Evolutionary conservation across 495 filamentous ascomycete genomes (phyloP).

Genomic region (Penicillium coffeae): DNA sequence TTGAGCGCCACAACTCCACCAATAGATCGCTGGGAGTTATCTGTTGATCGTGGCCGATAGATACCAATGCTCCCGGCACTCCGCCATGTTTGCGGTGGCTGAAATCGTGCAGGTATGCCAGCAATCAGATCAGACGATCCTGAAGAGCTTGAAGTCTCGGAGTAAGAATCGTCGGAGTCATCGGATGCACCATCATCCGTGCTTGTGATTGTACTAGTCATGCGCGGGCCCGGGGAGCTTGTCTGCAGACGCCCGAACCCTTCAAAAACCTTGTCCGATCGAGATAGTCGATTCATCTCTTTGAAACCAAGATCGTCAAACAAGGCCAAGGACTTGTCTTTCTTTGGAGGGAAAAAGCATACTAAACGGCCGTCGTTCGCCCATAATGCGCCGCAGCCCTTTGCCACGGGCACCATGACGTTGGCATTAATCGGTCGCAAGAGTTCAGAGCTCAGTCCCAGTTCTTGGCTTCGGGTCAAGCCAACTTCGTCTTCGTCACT

Average conservation of each 20-base stretch:
- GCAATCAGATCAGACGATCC: slow-evolving; percentile 59
- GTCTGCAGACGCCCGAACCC: slow-evolving; percentile 77
- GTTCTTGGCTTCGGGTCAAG: slow-evolving; percentile 45
- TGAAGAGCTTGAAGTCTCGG: slow-evolving; percentile 67
- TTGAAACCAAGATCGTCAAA: slow-evolving; percentile 59
- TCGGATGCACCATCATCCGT: slow-evolving; percentile 51
- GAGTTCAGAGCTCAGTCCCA: slow-evolving; percentile 53
- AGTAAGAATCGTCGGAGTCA: slow-evolving; percentile 63
- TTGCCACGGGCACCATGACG: slow-evolving; percentile 71
- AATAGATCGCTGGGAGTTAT: slow-evolving; percentile 55
- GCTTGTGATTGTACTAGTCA: slow-evolving; percentile 42
- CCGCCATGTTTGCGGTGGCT: slow-evolving; percentile 52
- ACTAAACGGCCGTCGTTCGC: slow-evolving; percentile 73
- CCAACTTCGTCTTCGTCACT: slow-evolving; percentile 84
- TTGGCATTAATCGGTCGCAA: slow-evolving; percentile 60
- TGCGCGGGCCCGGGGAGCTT: slow-evolving; percentile 50
- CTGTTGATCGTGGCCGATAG: slow-evolving; percentile 45
- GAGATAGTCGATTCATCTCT: slow-evolving; percentile 55
- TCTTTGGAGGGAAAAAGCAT: slow-evolving; percentile 83
- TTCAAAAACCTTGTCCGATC: slow-evolving; percentile 72
- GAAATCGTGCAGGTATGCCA: slow-evolving; percentile 43
- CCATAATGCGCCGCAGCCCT: slow-evolving; percentile 72
- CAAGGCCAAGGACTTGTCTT: slow-evolving; percentile 63
- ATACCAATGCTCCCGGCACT: slow-evolving; percentile 43
- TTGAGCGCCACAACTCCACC: slow-evolving; percentile 37